Evolutionary conservation across 805 yeast genomes (phyloP).

Genomic region (Candida insectalens): DNA sequence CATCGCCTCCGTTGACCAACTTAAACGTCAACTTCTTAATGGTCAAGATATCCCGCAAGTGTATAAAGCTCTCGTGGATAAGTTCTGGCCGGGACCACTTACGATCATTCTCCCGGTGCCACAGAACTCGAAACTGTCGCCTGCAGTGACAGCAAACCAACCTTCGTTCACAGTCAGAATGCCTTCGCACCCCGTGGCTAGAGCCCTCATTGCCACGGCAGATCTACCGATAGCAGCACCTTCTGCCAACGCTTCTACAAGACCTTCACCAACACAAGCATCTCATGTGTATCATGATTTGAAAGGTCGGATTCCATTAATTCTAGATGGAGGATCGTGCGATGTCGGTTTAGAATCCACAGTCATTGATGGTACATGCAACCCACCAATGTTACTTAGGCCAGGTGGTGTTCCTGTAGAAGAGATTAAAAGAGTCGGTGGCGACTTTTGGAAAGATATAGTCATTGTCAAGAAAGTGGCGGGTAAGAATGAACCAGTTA

Average conservation of each 20-base stretch:
- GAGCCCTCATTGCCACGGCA: constrained; percentile 78
- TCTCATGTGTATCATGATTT: constrained; percentile 77
- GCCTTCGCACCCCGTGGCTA: constrained; percentile 80
- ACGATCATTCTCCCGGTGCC: constrained; percentile 69
- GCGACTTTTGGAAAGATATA: constrained; percentile 55
- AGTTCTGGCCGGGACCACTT: constrained; percentile 95
- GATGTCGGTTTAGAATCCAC: constrained; percentile 90
- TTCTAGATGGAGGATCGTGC: constrained; percentile 87
- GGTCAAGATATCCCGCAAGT: constrained; percentile 50
- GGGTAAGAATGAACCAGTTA: constrained; percentile 55
- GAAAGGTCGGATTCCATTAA: constrained; percentile 68
- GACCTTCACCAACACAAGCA: constrained; percentile 90
- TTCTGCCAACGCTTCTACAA: constrained; percentile 91
- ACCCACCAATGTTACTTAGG: constrained; percentile 80
- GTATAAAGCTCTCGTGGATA: constrained; percentile 52
- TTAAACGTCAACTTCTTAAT: constrained; percentile 46
- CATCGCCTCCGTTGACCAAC: constrained; percentile 67
- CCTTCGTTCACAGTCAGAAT: constrained; percentile 86
- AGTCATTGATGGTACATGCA: constrained; percentile 79
- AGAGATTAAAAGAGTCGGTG: constrained; percentile 57
- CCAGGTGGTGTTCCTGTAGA: constrained; percentile 93
- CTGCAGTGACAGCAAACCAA: constrained; percentile 76
- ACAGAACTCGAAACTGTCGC: constrained; percentile 38
- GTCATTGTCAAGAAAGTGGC: constrained; percentile 53
- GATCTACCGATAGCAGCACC: constrained; percentile 96